Conservation (phyloP, 2,329 filamentous ascomycete species). For the Zelopaecilomyces penicillatus region DNA sequence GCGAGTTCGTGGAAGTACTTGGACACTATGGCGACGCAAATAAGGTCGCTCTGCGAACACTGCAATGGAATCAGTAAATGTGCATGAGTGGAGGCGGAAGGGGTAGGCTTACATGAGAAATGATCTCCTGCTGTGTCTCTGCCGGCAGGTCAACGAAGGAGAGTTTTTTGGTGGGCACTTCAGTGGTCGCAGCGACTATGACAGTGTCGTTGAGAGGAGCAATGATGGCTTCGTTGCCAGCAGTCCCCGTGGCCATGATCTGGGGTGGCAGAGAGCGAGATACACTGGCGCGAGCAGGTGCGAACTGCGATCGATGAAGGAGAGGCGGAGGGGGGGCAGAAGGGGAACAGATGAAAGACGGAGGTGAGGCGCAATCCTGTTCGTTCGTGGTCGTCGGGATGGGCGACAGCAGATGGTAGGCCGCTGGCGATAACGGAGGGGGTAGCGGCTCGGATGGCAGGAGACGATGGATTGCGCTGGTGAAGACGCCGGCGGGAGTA, state of each 20-base stretch:
- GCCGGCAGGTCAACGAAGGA: constrained; percentile 35
- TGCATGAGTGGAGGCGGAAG: background rate
- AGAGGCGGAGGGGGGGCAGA: constrained; percentile 3
- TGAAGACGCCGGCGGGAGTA: no score
- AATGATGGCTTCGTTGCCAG: constrained; percentile 18
- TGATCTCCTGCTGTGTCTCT: constrained; percentile 42
- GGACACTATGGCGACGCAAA: constrained; percentile 51
- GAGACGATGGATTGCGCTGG: background rate
- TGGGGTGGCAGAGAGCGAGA: constrained; percentile 1
- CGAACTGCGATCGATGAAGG: background rate
- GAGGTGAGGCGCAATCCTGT: background rate
- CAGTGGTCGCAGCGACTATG: constrained; percentile 2
- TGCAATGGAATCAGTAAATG: constrained; percentile 16
- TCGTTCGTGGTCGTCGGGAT: no score
- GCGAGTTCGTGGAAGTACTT: constrained; percentile 50
- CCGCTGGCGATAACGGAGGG: no score
- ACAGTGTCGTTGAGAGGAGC: constrained; percentile 8
- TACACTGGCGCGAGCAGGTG: background rate
- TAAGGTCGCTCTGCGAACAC: constrained; percentile 45
- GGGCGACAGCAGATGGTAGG: no score
- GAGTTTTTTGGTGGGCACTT: constrained; percentile 7
- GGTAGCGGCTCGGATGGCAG: background rate
- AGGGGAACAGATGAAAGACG: background rate
- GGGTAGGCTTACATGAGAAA: constrained; percentile 33
- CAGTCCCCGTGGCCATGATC: constrained; percentile 28